phyloP scores from a whole-genome alignment of 176 grass and related monocot species.

The Aegilops bicornis region DNA sequence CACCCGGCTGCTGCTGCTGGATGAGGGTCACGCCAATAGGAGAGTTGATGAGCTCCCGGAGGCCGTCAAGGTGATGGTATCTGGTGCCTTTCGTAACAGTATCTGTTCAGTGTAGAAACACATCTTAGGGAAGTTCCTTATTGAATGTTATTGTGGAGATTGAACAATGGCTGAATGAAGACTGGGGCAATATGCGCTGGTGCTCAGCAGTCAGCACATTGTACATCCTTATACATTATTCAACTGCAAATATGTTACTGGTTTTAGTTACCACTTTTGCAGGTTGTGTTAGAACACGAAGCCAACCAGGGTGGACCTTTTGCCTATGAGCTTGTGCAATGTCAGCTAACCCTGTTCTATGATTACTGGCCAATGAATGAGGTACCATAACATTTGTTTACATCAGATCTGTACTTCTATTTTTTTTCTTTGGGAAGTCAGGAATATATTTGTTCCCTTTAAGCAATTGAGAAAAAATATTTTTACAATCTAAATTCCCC shows the following conservation, averaged over 20 bases:
- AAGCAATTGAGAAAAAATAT: background rate
- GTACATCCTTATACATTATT: background rate
- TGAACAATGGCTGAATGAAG: background rate
- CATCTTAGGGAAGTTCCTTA: background rate
- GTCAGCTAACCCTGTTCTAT: slow-evolving; percentile 79
- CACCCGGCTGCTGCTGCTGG: slow-evolving; percentile 71
- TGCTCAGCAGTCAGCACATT: background rate
- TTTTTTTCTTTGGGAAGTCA: background rate
- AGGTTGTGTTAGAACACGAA: slow-evolving; percentile 65
- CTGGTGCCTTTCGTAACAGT: slow-evolving; percentile 1
- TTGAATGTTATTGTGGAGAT: background rate
- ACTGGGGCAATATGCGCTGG: background rate
- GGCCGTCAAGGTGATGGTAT: slow-evolving; percentile 65
- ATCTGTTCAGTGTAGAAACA: background rate
- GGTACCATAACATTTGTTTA: slow-evolving; percentile 36
- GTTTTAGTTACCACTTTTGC: slow-evolving; percentile 15
- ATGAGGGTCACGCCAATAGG: slow-evolving; percentile 61
- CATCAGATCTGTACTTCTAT: no score
- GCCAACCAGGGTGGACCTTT: slow-evolving; percentile 35
- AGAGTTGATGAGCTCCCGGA: slow-evolving; percentile 54
- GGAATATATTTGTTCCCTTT: background rate
- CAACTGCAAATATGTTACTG: slow-evolving; percentile 22
- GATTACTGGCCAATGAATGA: slow-evolving; percentile 88
- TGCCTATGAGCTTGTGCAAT: slow-evolving; percentile 71
- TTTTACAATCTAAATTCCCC: background rate